These are phyloP conservation scores for Aspergillus sclerotialis DNA, from an alignment of 2,329 filamentous ascomycete species.

Conservation along the genomic window DNA sequence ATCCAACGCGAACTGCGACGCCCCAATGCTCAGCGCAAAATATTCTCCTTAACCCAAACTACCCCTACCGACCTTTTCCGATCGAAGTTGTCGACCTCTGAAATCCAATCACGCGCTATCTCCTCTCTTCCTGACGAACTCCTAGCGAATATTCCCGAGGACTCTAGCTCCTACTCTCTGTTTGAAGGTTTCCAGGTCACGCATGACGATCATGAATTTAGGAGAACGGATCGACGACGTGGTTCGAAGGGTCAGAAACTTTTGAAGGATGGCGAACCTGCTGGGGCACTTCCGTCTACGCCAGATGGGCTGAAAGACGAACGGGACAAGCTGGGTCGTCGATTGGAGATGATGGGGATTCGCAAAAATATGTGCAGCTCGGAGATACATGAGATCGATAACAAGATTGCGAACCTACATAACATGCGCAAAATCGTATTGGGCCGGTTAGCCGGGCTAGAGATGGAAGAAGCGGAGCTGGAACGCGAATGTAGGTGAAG, in stretches of 20 bases:
- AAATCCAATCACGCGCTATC: constrained; percentile 90
- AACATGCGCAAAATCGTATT: constrained; percentile 89
- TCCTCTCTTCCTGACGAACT: constrained; percentile 86
- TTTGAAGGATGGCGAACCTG: constrained; percentile 54
- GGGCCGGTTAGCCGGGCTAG: constrained; percentile 74
- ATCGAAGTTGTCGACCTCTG: constrained; percentile 77
- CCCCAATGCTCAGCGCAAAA: constrained; percentile 75
- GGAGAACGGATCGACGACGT: constrained; percentile 62
- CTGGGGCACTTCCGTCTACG: constrained; percentile 52
- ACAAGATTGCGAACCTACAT: constrained; percentile 87
- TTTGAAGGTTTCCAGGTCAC: constrained; percentile 96
- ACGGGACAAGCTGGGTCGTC: constrained; percentile 70
- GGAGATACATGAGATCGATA: constrained; percentile 94
- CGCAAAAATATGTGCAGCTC: constrained; percentile 97
- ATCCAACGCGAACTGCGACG: constrained; percentile 83
- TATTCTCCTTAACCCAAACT: constrained; percentile 85
- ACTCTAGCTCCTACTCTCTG: constrained; percentile 78
- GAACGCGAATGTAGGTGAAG: constrained; percentile 71
- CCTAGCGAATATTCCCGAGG: constrained; percentile 79
- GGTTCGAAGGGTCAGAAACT: constrained; percentile 70
- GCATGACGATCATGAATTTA: constrained; percentile 54
- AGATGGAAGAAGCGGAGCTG: constrained; percentile 82
- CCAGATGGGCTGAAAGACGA: constrained; percentile 72
- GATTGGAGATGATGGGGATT: constrained; percentile 82
- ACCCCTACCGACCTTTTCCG: constrained; percentile 92